Evolutionary conservation across 2,329 filamentous ascomycete species (phyloP).

Genomic region (Knufia petricola): DNA sequence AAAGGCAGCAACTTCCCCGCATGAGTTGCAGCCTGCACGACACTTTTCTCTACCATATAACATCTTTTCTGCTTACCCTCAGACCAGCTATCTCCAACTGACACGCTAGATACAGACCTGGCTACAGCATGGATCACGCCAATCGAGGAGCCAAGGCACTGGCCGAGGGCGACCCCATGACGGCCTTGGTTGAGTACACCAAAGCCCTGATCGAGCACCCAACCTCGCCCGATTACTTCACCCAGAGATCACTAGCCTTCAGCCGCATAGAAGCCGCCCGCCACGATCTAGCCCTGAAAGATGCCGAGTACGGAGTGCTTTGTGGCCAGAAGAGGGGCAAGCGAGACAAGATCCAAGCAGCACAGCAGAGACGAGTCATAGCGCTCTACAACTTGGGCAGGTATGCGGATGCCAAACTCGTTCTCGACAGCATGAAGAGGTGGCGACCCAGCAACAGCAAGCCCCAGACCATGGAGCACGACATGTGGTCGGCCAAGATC

Average conservation of each 20-base stretch:
- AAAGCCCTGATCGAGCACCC: constrained; percentile 53
- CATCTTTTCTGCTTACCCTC: no score
- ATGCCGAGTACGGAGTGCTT: constrained; percentile 58
- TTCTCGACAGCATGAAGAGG: constrained; percentile 52
- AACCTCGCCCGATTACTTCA: constrained; percentile 65
- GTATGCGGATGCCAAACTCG: constrained; percentile 65
- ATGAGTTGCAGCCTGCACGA: no score
- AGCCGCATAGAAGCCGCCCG: constrained; percentile 48
- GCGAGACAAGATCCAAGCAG: constrained; percentile 66
- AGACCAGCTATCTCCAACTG: not conserved
- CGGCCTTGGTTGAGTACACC: constrained; percentile 60
- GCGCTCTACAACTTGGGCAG: constrained; percentile 59
- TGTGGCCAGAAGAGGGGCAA: constrained; percentile 58
- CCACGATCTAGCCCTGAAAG: constrained; percentile 57
- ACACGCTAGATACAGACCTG: not conserved
- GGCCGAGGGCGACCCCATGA: constrained; percentile 51
- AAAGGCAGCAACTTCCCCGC: no score
- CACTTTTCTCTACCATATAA: no score
- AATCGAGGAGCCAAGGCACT: constrained; percentile 53
- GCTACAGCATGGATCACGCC: constrained; percentile 43
- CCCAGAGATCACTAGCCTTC: constrained; percentile 71
- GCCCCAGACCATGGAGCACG: constrained; percentile 18
- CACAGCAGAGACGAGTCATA: constrained; percentile 71
- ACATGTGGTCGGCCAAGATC: constrained; percentile 51
- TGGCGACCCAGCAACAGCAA: constrained; percentile 41